Base-by-base conservation (phyloP, 805 yeast genomes). In the Brettanomyces bruxellensis region DNA sequence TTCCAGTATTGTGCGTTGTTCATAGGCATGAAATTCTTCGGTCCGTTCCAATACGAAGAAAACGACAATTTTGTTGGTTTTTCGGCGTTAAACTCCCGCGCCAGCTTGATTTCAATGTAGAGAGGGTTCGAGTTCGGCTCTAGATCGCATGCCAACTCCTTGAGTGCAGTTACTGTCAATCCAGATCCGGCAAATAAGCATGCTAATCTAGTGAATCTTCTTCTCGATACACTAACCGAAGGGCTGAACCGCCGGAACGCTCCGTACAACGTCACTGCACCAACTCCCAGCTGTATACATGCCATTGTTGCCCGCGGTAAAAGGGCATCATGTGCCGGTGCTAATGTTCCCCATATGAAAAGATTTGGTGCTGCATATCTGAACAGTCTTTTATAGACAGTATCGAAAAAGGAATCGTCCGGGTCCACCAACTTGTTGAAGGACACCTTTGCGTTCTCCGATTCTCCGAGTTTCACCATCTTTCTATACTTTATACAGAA, bases 21-120 rank as follows among this genome's bases (percentile, higher is more conserved):
- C 78, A 76, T 73, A 1, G 81, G 81, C 51, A 56, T 61, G 56
- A 66, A 71, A 38, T 66, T 58, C 43, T 61, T 61, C 11, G 79
- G 79, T 0, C 82, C 82, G 51, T 60, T 69, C 78, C 78, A 77
- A 59, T 69, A 65, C 47, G 65, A 62, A 12, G 74, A 71, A 12
- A 55, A 58, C 25, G 44, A 43, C 4, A 36, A 35, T 28, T 25
- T 42, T 60, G 68, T 32, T 72, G 76, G 39, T 60, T 62, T 48
- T 59, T 64, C 36, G 54, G 52, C 25, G 75, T 55, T 43, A 24
- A 49, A 41, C 35, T 49, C 47, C 38, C 59, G 48, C 6, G 64
- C 65, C 24, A 58, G 41, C 23, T 49, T 48, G 13, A 58, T 53
- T 47, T 62, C 66, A 13, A 60, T 51, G 38, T 53, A 60, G 14